Conservation (phyloP, 202 grass and related monocot genomes). For the Eragrostis tef region DNA sequence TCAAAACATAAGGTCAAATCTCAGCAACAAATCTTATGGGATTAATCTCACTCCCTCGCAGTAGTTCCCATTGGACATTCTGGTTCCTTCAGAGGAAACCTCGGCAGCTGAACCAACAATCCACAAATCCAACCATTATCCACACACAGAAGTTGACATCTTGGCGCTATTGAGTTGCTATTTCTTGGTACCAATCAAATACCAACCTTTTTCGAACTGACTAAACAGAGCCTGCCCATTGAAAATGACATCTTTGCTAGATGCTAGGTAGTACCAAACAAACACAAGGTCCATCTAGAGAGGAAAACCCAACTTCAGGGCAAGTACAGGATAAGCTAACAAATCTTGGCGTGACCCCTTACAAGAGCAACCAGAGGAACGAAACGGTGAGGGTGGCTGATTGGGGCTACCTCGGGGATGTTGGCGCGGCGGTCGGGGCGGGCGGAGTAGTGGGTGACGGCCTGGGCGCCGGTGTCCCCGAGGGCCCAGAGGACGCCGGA, state of each 20-base stretch:
- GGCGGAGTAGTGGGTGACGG: conserved; percentile 62
- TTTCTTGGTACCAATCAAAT: neutral
- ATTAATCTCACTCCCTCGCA: neutral
- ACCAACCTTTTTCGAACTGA: neutral
- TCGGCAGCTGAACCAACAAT: neutral
- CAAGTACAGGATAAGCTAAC: neutral
- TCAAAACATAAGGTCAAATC: neutral
- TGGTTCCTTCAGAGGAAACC: neutral
- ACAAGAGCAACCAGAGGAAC: neutral
- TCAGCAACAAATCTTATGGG: neutral
- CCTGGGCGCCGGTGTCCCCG: conserved; percentile 87
- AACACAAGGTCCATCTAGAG: neutral
- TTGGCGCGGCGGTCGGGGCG: conserved; percentile 32
- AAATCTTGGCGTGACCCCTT: neutral
- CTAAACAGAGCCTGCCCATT: neutral
- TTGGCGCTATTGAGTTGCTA: neutral
- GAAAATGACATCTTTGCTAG: conserved; percentile 9
- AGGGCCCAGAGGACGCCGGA: conserved; percentile 87
- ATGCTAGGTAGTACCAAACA: neutral
- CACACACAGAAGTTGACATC: neutral
- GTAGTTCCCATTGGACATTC: neutral
- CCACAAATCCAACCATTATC: neutral
- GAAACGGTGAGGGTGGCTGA: neutral
- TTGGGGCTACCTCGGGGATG: conserved; percentile 19
- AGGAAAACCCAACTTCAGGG: neutral